A percentile compares a stretch with the other conserved stretches of the same genome.
phyloP scores from a whole-genome alignment of 2,329 filamentous ascomycete species.

The Colletotrichum filicis region DNA sequence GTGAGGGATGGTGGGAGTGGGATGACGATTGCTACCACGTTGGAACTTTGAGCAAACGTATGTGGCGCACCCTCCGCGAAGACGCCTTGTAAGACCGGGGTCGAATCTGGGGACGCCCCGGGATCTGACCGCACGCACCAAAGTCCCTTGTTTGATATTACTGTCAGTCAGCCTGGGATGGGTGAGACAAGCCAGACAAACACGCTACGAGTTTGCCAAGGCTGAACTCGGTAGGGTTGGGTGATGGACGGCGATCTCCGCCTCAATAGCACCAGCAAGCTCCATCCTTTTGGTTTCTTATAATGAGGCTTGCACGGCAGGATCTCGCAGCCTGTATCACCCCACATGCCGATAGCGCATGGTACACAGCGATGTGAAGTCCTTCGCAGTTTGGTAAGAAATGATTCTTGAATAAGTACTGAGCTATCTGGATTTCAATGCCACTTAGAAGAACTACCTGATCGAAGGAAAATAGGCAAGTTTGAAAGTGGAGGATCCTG shows the following conservation, averaged over 20 bases:
- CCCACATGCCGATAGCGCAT: not conserved
- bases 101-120: not conserved
- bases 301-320: too few species aligned
- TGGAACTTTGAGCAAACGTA: slow-evolving; percentile 1
- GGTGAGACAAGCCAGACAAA: not conserved
- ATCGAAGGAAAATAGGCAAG: not conserved
- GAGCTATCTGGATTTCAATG: too few species aligned
- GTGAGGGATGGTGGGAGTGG: not conserved
- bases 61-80: slow-evolving; percentile 5
- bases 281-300: not conserved
- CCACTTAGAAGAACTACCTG: not conserved
- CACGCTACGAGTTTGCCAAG: not conserved
- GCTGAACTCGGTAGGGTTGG: not conserved
- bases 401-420: too few species aligned
- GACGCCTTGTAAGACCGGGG: not conserved
- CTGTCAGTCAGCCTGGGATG: not conserved
- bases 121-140: slow-evolving; percentile 1
- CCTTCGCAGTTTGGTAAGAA: not conserved
- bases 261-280: not conserved
- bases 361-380: not conserved
- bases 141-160: not conserved
- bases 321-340: not conserved
- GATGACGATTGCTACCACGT: slow-evolving; percentile 22
- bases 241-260: not conserved
- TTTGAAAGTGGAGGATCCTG: not conserved